Evolutionary conservation across 2,329 filamentous ascomycete species (phyloP), one percentile per base, ranked within the genome.

Genomic region (Ophiostoma piceae): DNA sequence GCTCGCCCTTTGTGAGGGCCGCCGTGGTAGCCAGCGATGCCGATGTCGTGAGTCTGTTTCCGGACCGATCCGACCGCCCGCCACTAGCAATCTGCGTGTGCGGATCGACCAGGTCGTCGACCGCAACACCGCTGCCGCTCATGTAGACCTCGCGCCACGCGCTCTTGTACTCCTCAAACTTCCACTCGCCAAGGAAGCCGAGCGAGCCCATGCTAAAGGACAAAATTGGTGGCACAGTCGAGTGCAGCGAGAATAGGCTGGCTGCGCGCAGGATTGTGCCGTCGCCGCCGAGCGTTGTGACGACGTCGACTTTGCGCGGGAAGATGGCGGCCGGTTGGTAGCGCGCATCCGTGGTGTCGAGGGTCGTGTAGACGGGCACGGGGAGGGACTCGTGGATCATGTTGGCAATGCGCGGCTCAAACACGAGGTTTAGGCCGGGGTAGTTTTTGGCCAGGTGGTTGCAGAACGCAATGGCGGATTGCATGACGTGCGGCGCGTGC

Each of bases 161-260:
- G 67, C 92, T 86, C 80, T 97, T 97, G 81, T 96, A 92, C 75
- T 98, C 94, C 7, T 84, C 84, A 77, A 98, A 98, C 75, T 95
- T 96, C 94, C 94, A 99, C 79, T 98, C 94, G 19, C 94, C 94
- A 8, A 99, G 81, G 74, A 99, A 99, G 0, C 95, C 95, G 0
- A 99, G 82, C 0, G 94, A 96, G 6, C 95, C 95, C 92, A 99
- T 97, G 77, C 93, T 96, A 77, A 99, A 99, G 1, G 92, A 93
- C 8, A 99, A 83, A 43, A 99, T 91, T 0, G 95, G 95, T 0
- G 95, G 95, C 0, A 99, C 94, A 62, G 88, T 88, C 1, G 86
- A 84, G 64, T 91, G 88, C 51, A 92, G 90, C 71, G 92, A 92
- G 80, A 96, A 98, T 5, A 97, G 84, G 69, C 91, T 94, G 1